phyloP scores from a whole-genome alignment of 2,329 filamentous ascomycete genomes.

The Trichophyton equinum region DNA sequence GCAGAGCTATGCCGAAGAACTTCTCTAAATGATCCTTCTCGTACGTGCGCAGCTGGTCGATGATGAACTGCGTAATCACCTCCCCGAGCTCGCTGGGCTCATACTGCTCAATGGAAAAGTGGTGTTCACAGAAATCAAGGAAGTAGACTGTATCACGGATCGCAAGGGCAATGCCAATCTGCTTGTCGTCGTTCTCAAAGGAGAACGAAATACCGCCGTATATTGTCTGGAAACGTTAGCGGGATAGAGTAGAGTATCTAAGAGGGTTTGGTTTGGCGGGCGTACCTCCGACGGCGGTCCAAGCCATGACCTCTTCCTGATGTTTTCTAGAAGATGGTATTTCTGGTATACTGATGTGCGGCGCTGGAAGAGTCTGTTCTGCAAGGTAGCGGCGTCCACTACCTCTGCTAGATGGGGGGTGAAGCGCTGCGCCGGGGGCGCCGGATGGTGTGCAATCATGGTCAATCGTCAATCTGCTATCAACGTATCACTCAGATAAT shows the following conservation, averaged over 20 bases:
- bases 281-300: conserved; percentile 29
- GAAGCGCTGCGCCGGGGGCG: not conserved
- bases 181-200: conserved; percentile 24
- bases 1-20: conserved; percentile 61
- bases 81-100: conserved; percentile 19
- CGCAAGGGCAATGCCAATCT: conserved; percentile 51
- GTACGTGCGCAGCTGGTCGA: conserved; percentile 46
- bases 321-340: conserved; percentile 22
- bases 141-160: conserved; percentile 64
- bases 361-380: conserved; percentile 17
- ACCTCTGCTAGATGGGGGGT: not conserved
- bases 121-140: conserved; percentile 56
- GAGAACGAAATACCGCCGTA: conserved; percentile 32
- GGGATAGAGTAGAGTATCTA: not conserved
- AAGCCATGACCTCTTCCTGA: conserved; percentile 24
- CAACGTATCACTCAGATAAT: not conserved
- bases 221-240: conserved; percentile 22
- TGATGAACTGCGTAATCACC: conserved; percentile 48
- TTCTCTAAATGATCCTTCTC: conserved; percentile 56
- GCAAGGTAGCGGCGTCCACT: not conserved
- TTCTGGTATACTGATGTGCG: conserved; percentile 25
- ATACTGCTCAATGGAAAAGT: conserved; percentile 38
- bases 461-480: no score
- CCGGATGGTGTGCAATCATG: not conserved
- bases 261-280: not conserved